Evolutionary conservation across 805 yeast genomes (phyloP).

Genomic region (Cyberlindnera americana): DNA sequence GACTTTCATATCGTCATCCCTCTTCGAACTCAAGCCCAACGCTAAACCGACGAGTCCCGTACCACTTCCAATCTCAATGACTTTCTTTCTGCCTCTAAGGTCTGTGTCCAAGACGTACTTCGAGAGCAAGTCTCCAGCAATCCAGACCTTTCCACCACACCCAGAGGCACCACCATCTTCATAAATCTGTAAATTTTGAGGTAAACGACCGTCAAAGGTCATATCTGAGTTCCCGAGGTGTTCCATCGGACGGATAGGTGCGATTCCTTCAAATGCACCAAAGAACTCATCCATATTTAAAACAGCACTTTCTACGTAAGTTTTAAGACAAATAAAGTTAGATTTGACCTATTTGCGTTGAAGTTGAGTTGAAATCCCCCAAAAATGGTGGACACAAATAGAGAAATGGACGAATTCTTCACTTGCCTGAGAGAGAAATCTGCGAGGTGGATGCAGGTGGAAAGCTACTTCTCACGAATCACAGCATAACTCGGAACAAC

Average conservation of each 20-base stretch:
- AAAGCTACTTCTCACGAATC: no score
- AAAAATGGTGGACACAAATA: no score
- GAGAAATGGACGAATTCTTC: no score
- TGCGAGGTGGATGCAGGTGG: background rate
- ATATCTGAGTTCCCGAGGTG: constrained; percentile 38
- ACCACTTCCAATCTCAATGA: constrained; percentile 55
- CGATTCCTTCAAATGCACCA: constrained; percentile 28
- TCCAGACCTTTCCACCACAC: constrained; percentile 64
- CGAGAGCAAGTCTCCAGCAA: constrained; percentile 54
- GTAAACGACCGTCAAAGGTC: constrained; percentile 37
- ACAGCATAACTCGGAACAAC: no score
- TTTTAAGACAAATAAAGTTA: background rate
- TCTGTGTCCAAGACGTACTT: constrained; percentile 36
- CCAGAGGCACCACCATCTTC: constrained; percentile 60
- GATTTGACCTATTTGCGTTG: no score
- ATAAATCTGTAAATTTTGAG: constrained; percentile 34
- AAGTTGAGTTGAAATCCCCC: no score
- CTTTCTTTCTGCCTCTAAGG: constrained; percentile 24
- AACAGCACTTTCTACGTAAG: background rate
- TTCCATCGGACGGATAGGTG: constrained; percentile 32
- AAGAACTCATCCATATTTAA: constrained; percentile 5
- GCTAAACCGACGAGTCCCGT: constrained; percentile 53
- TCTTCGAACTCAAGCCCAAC: constrained; percentile 26
- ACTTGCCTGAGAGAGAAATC: constrained; percentile 5
- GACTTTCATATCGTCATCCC: constrained; percentile 32